Evolutionary conservation across 1,139 yeast genomes (phyloP).

Genomic region (Arxiozyma bovina): DNA sequence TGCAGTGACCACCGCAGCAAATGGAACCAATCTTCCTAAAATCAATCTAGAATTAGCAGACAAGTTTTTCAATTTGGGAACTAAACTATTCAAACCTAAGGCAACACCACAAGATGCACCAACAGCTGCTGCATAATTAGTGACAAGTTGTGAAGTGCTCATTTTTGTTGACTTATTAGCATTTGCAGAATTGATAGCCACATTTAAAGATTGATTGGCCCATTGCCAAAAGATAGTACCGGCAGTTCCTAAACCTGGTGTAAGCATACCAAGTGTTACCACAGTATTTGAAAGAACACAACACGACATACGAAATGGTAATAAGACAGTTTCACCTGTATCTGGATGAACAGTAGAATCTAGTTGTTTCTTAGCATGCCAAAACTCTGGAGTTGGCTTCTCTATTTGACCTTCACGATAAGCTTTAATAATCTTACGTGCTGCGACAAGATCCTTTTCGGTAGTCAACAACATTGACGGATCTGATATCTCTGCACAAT

Average conservation of each 20-base stretch:
- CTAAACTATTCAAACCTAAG: conserved; percentile 77
- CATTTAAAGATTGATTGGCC: conserved; percentile 91
- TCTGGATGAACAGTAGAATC: conserved; percentile 93
- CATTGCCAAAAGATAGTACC: conserved; percentile 97
- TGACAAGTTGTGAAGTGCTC: conserved; percentile 62
- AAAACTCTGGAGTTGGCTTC: conserved; percentile 66
- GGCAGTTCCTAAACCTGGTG: conserved; percentile 80
- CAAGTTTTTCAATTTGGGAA: conserved; percentile 65
- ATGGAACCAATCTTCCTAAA: conserved; percentile 82
- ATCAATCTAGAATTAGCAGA: conserved; percentile 61
- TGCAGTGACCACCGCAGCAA: conserved; percentile 96
- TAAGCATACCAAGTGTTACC: conserved; percentile 95
- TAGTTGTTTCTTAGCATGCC: conserved; percentile 80
- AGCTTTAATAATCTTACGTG: conserved; percentile 59
- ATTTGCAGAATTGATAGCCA: conserved; percentile 92
- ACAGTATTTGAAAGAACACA: conserved; percentile 88
- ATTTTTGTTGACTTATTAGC: conserved; percentile 92
- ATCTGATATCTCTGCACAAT: conserved; percentile 86
- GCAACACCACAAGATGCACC: conserved; percentile 94
- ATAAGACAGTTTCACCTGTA: conserved; percentile 81
- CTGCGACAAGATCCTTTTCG: conserved; percentile 48
- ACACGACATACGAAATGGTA: conserved; percentile 95
- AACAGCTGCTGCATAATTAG: conserved; percentile 81
- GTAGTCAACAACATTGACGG: conserved; percentile 83
- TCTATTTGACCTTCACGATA: conserved; percentile 59